Evolutionary conservation across 495 filamentous ascomycete species (phyloP).

Genomic region (Aspergillus baeticus): DNA sequence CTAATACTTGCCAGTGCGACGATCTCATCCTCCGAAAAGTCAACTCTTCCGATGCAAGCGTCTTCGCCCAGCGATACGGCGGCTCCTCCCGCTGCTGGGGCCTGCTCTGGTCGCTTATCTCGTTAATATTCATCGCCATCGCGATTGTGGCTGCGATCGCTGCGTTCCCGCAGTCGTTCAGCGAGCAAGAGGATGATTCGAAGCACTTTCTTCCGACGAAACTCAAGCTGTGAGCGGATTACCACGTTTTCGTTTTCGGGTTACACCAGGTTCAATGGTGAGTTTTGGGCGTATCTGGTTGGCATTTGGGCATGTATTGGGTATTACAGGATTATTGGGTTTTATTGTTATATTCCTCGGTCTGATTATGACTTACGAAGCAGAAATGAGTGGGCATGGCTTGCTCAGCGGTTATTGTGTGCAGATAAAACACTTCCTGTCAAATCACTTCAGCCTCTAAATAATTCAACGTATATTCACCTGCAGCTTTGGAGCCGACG

Average conservation of each 20-base stretch:
- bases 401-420: background rate
- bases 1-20: constrained; percentile 53
- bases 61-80: constrained; percentile 74
- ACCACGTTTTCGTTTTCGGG: too few relatives aligned
- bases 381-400: too few relatives aligned
- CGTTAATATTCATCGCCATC: constrained; percentile 64
- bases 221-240: background rate
- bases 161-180: constrained; percentile 67
- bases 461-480: too few relatives aligned
- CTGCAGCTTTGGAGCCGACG: too few relatives aligned
- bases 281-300: too few relatives aligned
- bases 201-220: constrained; percentile 62
- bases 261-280: too few relatives aligned
- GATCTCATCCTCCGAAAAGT: constrained; percentile 82
- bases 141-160: constrained; percentile 73
- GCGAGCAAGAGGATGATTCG: constrained; percentile 66
- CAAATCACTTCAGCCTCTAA: too few relatives aligned
- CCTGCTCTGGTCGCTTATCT: constrained; percentile 72
- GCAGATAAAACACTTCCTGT: too few relatives aligned
- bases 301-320: too few relatives aligned
- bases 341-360: background rate
- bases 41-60: constrained; percentile 76
- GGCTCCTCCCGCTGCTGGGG: constrained; percentile 83
- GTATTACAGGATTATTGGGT: background rate
- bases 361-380: background rate